Evolutionary conservation across 2,329 filamentous ascomycete genomes (phyloP).

Genomic region (Ceratocystis diversiconidia): DNA sequence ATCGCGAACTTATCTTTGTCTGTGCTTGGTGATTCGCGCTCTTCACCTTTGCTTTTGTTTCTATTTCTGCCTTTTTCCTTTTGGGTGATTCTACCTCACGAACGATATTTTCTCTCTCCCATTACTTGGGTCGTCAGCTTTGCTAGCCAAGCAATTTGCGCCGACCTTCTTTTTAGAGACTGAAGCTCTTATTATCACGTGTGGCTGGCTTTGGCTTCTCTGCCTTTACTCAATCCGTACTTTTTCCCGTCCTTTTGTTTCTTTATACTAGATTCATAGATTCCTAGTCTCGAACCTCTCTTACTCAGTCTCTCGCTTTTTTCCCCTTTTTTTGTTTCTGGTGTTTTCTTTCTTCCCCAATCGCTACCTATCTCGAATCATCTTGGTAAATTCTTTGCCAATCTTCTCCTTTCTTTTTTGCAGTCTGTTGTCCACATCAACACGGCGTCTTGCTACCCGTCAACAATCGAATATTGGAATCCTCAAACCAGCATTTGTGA

Average conservation of each 20-base stretch:
- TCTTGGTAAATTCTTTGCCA: neutral
- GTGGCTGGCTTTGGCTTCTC: constrained; percentile 5
- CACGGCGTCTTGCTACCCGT: neutral
- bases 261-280: constrained; percentile 1
- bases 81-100: too few species aligned
- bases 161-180: neutral
- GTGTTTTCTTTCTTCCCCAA: neutral
- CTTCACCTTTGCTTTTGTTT: neutral
- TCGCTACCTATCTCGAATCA: neutral
- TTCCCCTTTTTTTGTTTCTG: neutral
- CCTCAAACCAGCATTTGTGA: neutral
- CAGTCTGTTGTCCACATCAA: neutral
- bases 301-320: neutral
- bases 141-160: neutral
- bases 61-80: too few species aligned
- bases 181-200: neutral
- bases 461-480: neutral
- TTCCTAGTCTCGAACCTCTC: neutral
- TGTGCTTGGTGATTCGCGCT: neutral
- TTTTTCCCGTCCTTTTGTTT: constrained; percentile 3
- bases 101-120: too few species aligned
- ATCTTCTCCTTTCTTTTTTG: neutral
- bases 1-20: neutral
- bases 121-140: too few species aligned
- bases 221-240: constrained; percentile 11